phyloP scores from a whole-genome alignment of 345 rosid genomes.

The Eucalyptus marginata region DNA sequence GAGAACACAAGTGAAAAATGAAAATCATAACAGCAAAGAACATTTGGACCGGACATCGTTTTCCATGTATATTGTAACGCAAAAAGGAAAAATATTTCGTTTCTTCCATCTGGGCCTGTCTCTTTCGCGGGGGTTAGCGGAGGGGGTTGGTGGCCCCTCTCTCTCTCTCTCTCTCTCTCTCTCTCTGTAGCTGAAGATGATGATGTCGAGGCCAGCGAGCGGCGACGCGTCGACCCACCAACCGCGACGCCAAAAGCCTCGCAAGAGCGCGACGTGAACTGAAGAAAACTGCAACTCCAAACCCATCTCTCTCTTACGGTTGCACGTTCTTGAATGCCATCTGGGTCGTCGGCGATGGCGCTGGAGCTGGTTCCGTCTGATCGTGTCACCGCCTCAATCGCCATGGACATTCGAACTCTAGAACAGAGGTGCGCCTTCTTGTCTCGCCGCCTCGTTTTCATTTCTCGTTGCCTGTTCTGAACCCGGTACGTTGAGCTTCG shows the following conservation, averaged over 20 bases:
- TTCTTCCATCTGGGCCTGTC: not conserved
- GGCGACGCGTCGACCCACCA: not conserved
- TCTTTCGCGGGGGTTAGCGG: not conserved
- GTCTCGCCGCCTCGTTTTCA: not conserved
- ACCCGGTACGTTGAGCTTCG: not conserved
- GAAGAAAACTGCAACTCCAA: not conserved
- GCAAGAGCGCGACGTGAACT: not conserved
- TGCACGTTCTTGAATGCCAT: not conserved
- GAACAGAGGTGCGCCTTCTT: not conserved
- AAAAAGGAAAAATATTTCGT: not conserved
- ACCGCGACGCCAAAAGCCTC: not conserved
- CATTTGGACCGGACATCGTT: not conserved
- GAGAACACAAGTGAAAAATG: not conserved
- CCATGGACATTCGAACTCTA: not conserved
- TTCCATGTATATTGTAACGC: not conserved
- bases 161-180: not conserved
- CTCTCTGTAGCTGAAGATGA: not conserved
- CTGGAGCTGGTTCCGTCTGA: not conserved
- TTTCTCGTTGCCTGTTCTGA: not conserved
- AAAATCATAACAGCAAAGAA: not conserved
- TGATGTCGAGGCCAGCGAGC: not conserved
- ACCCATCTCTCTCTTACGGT: not conserved
- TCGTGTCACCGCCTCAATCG: not conserved
- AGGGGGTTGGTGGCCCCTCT: not conserved
- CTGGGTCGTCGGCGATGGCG: not conserved